Conservation (phyloP, 768 basidiomycete species). For the Lentinula edodes region DNA sequence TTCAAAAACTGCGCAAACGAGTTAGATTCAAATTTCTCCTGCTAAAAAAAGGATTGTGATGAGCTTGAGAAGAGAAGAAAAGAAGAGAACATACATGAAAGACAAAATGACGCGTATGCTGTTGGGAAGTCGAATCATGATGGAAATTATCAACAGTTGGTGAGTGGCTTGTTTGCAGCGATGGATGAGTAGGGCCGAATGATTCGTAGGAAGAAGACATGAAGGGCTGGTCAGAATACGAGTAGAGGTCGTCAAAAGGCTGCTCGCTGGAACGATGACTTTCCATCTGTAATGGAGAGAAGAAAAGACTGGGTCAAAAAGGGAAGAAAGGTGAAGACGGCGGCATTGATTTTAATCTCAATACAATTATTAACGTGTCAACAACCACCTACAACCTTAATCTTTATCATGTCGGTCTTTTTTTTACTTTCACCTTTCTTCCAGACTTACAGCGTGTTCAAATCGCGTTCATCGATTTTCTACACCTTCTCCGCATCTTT, state of each 20-base stretch:
- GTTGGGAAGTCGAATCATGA: background rate
- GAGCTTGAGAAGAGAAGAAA: background rate
- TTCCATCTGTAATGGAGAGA: background rate
- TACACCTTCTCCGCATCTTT: background rate
- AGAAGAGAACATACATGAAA: background rate
- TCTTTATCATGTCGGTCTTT: background rate
- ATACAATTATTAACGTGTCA: background rate
- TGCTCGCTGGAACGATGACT: background rate
- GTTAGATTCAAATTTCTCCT: background rate
- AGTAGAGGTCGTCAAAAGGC: background rate
- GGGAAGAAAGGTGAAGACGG: background rate
- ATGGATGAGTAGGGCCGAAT: background rate
- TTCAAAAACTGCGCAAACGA: conserved; percentile 8
- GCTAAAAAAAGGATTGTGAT: background rate
- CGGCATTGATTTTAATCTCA: background rate
- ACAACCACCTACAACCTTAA: background rate
- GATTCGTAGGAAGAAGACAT: background rate
- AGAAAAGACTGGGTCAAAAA: background rate
- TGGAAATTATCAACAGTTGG: background rate
- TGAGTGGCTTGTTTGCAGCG: background rate
- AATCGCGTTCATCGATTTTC: background rate
- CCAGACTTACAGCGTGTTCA: background rate
- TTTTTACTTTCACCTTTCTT: background rate
- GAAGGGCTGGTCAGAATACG: background rate
- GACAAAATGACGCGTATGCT: conserved; percentile 1